Conservation (phyloP, 371 early-diverging fungal genomes). For the Apophysomyces ossiformis region DNA sequence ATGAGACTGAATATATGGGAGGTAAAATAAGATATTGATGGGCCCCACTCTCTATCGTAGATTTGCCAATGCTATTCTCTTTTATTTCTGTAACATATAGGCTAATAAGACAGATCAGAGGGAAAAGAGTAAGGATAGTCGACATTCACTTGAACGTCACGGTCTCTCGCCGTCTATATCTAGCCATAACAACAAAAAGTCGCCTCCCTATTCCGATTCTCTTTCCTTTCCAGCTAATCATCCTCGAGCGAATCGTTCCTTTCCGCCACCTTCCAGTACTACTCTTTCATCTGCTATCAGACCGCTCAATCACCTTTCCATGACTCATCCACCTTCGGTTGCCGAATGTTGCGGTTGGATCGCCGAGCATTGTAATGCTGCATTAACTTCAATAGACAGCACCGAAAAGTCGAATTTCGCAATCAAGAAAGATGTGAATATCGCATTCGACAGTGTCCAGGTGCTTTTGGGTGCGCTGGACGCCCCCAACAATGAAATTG, state of each 20-base stretch:
- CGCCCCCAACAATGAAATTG: conserved; percentile 13
- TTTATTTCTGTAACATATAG: neutral
- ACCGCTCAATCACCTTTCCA: neutral
- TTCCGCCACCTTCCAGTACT: neutral
- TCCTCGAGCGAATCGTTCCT: neutral
- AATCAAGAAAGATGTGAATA: conserved; percentile 17
- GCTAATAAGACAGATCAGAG: neutral
- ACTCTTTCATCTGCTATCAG: neutral
- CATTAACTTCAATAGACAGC: neutral
- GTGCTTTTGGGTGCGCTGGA: conserved; percentile 27
- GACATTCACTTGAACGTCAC: conserved; percentile 3
- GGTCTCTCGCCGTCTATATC: neutral
- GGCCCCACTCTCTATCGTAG: neutral
- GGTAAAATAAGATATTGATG: neutral
- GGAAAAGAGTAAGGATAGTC: conserved; percentile 1
- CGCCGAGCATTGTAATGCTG: conserved; percentile 20
- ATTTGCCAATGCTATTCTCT: too few species aligned
- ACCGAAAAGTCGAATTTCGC: neutral
- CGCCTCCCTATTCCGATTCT: conserved; percentile 7
- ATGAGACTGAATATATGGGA: neutral
- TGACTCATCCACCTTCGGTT: conserved; percentile 24
- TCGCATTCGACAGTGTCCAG: conserved; percentile 23
- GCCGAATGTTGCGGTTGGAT: conserved; percentile 30
- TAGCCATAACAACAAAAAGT: neutral
- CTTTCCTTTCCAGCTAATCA: neutral